Evolutionary conservation across 2,329 filamentous ascomycete species (phyloP), one percentile per base, ranked within the genome.

Genomic region (Myriosclerotinia duriaeana): DNA sequence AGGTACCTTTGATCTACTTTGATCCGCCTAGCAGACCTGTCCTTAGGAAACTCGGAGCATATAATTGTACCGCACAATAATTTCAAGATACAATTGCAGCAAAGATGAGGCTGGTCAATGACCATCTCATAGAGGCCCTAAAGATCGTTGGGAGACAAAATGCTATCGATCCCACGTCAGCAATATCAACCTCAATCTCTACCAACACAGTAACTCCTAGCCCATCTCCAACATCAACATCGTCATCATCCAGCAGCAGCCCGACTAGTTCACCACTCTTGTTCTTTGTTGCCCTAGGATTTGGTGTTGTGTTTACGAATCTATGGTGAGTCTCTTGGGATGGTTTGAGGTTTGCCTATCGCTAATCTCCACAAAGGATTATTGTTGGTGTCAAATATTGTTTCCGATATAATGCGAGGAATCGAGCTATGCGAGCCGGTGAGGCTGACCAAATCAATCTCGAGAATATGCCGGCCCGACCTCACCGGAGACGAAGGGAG

Each of bases 321-420:
- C 81, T 99, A 79, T 99, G 95, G 95, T 98, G 84, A 82, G 90
- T 78, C 55, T 53, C 53, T 20, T 11, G 4, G 48, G 9, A 46
- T 3, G 22, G 22, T 14, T 53, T 12, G 26, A 14, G 26, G 26
- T 30, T 22, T 30, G 36, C 42, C 54, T 69, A 22, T 68, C 56
- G 56, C 72, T 78, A 72, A 78, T 71, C 67, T 65, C 20, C 64
- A 15, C 53, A 64, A 74, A 99, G 95, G 95, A 99, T 99, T 75
- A 99, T 99, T 74, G 95, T 99, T 69, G 95, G 95, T 72, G 95
- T 99, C 69, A 99, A 99, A 81, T 99, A 99, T 79, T 99, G 95
- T 80, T 99, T 99, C 80, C 87, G 95, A 73, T 98, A 99, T 79
- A 98, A 98, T 79, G 93, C 95, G 72, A 89, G 95, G 67, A 96